Conservation (phyloP, 352 stramenopile species). For the Plasmopara muralis region DNA sequence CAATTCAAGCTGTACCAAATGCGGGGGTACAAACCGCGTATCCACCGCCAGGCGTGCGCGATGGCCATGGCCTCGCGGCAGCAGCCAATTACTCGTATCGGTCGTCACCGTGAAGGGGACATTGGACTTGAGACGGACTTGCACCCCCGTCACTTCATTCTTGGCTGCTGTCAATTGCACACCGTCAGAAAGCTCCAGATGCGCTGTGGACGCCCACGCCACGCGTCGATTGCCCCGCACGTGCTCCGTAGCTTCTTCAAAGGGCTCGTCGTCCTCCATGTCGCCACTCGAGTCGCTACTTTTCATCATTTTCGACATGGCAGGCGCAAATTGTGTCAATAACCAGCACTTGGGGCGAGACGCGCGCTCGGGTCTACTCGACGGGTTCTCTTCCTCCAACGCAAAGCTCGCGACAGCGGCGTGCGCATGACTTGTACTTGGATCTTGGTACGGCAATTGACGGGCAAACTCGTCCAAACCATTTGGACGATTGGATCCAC, state of each 20-base stretch:
- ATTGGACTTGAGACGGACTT: slow-evolving; percentile 55
- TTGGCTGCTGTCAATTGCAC: slow-evolving; percentile 35
- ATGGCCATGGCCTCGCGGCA: slow-evolving; percentile 45
- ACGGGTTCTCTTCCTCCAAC: slow-evolving; percentile 20
- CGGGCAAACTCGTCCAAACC: slow-evolving; percentile 29
- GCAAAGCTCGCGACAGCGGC: slow-evolving; percentile 12
- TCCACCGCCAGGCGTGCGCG: slow-evolving; percentile 51
- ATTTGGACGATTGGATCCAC: slow-evolving; percentile 8
- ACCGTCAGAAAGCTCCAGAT: slow-evolving; percentile 31
- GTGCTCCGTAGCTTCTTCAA: slow-evolving; percentile 25
- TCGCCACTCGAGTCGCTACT: slow-evolving; percentile 25
- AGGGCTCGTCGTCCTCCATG: slow-evolving; percentile 36
- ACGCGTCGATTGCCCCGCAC: slow-evolving; percentile 17
- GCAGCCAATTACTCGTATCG: slow-evolving; percentile 52
- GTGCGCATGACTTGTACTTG: not conserved
- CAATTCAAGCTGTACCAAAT: slow-evolving; percentile 36
- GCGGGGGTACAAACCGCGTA: slow-evolving; percentile 43
- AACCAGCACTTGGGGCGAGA: slow-evolving; percentile 32
- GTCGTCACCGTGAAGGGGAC: slow-evolving; percentile 42
- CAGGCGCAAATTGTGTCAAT: slow-evolving; percentile 39
- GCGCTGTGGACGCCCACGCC: slow-evolving; percentile 30
- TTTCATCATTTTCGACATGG: slow-evolving; percentile 40
- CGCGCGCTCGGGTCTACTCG: not conserved
- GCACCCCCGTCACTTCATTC: slow-evolving; percentile 53
- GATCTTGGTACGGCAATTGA: slow-evolving; percentile 22